These are phyloP conservation scores for Cordyceps tenuipes DNA, from an alignment of 2,329 filamentous ascomycete species.

Conservation along the genomic window DNA sequence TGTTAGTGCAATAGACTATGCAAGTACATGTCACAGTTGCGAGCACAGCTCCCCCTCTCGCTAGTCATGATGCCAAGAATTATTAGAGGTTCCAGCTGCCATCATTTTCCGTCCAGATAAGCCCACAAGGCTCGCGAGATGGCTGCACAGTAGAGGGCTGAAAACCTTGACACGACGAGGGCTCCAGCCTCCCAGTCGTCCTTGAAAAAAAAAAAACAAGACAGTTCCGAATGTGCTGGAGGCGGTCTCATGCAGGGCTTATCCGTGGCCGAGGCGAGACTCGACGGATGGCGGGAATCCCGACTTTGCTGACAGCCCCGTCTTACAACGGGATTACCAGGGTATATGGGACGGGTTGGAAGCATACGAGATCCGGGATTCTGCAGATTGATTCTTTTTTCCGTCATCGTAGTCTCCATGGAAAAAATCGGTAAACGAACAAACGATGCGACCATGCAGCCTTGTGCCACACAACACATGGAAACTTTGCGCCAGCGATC, in stretches of 20 bases:
- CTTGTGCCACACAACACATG: neutral
- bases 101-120: no score
- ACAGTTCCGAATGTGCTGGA: neutral
- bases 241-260: neutral
- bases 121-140: neutral
- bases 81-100: neutral
- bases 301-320: neutral
- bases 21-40: no score
- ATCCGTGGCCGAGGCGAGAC: neutral
- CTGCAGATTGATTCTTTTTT: neutral
- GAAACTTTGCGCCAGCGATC: neutral
- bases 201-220: no score
- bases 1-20: no score
- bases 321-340: neutral
- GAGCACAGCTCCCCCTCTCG: no score
- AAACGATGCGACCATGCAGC: neutral
- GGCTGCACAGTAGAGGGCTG: neutral
- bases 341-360: no score
- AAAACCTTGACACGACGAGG: neutral
- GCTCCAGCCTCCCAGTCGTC: no score
- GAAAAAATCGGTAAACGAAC: neutral
- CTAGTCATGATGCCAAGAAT: neutral
- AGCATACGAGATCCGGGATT: neutral
- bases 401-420: neutral
- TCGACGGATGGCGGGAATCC: neutral